These are phyloP conservation scores for Xylariaceae sp. DNA, from an alignment of 2,329 filamentous ascomycete species.

Conservation along the genomic window DNA sequence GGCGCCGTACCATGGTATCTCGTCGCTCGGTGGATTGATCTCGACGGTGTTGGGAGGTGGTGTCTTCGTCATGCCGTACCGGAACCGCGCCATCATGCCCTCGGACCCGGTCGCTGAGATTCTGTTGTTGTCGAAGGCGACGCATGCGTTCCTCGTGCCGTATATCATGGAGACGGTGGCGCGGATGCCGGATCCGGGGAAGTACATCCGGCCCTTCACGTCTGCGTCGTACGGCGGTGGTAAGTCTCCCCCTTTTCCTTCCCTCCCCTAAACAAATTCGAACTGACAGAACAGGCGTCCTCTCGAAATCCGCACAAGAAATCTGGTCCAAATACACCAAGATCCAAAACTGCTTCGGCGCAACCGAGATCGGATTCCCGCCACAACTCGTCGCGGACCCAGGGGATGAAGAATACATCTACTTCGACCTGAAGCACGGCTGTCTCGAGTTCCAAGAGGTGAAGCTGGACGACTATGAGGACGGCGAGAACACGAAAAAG, in stretches of 20 bases:
- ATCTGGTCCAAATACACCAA: conserved; percentile 19
- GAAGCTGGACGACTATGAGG: conserved; percentile 12
- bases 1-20: conserved; percentile 21
- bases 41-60: conserved; percentile 18
- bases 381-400: conserved; percentile 16
- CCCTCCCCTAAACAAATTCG: no score
- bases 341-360: conserved; percentile 19
- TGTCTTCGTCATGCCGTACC: conserved; percentile 19
- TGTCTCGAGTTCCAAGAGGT: conserved; percentile 18
- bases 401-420: conserved; percentile 20
- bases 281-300: no score
- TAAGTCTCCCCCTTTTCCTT: conserved; percentile 7
- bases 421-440: conserved; percentile 19
- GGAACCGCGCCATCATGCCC: conserved; percentile 13
- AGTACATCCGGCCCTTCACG: conserved; percentile 19
- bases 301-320: conserved; percentile 13
- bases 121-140: conserved; percentile 12
- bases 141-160: conserved; percentile 17
- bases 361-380: conserved; percentile 15
- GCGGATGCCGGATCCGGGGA: conserved; percentile 14
- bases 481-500: conserved; percentile 9
- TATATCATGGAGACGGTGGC: conserved; percentile 24
- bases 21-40: conserved; percentile 10
- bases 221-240: conserved; percentile 21
- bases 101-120: conserved; percentile 16